A percentile compares a stretch with the other conserved stretches of the same genome.
Evolutionary conservation across 2,329 filamentous ascomycete genomes (phyloP).

Genomic region (Thelonectria olida): DNA sequence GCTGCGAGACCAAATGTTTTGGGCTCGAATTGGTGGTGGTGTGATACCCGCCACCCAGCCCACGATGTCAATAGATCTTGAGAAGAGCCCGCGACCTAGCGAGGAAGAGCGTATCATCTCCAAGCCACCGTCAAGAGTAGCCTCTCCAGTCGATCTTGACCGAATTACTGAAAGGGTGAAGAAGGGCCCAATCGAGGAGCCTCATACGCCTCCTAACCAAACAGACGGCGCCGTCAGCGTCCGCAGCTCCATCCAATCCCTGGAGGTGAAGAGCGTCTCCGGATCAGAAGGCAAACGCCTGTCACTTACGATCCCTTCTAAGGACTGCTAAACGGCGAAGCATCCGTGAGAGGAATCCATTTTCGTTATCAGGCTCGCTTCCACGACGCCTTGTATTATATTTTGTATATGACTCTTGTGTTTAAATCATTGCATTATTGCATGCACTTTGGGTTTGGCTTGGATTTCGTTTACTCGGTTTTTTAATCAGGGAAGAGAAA

Average conservation of each 20-base stretch:
- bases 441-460: conserved; percentile 6
- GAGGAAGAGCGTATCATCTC: conserved; percentile 41
- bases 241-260: conserved; percentile 40
- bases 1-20: conserved; percentile 95
- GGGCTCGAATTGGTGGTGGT: conserved; percentile 90
- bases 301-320: conserved; percentile 41
- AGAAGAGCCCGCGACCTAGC: conserved; percentile 47
- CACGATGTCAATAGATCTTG: conserved; percentile 38
- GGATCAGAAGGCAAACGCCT: conserved; percentile 39
- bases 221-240: conserved; percentile 37
- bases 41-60: conserved; percentile 73
- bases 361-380: neutral
- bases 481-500: conserved; percentile 1
- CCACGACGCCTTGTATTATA: conserved; percentile 29
- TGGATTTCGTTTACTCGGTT: conserved; percentile 12
- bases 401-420: conserved; percentile 33
- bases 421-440: conserved; percentile 29
- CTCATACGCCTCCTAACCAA: conserved; percentile 44
- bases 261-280: conserved; percentile 37
- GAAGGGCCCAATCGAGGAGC: conserved; percentile 32
- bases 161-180: conserved; percentile 26
- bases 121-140: conserved; percentile 31
- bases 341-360: too few relatives aligned
- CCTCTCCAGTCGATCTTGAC: conserved; percentile 35
- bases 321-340: conserved; percentile 21